Percentiles rank a stretch among this genome's conserved stretches.
phyloP scores from a whole-genome alignment of 176 grass and related monocot species.

The Secale cereale region DNA sequence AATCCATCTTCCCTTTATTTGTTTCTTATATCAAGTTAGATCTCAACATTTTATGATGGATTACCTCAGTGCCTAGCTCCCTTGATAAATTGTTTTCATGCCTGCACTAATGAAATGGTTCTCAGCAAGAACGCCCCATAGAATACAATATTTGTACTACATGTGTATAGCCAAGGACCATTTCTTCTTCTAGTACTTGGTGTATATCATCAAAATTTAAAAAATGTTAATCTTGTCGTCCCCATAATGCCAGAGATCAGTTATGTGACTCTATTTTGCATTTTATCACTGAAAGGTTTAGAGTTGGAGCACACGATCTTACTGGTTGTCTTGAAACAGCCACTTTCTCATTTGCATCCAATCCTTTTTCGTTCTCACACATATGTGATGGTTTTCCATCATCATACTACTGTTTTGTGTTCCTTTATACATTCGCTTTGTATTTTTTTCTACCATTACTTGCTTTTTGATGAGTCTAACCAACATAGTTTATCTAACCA shows the following conservation, averaged over 20 bases:
- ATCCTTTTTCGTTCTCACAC: constrained; percentile 2
- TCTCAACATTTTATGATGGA: background rate
- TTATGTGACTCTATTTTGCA: background rate
- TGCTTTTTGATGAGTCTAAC: background rate
- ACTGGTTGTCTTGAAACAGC: constrained; percentile 5
- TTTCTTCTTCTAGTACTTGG: background rate
- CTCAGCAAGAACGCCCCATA: background rate
- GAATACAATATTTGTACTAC: background rate
- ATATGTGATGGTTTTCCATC: background rate
- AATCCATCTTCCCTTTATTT: background rate
- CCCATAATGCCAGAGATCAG: background rate
- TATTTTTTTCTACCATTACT: background rate
- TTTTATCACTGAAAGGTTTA: background rate
- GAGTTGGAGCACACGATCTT: background rate
- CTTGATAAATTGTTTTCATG: constrained; percentile 10
- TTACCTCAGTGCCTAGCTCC: background rate
- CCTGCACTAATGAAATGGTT: background rate
- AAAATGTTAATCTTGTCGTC: background rate
- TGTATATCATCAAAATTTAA: background rate
- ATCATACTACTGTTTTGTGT: background rate
- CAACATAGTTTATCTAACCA: constrained; percentile 29
- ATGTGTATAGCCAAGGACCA: background rate
- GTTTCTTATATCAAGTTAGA: constrained; percentile 22
- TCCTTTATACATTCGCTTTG: background rate
- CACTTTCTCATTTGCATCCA: background rate